These are phyloP conservation scores for Blepharisma undulans DNA, from an alignment of 169 alveolate genomes.

Conservation along the genomic window DNA sequence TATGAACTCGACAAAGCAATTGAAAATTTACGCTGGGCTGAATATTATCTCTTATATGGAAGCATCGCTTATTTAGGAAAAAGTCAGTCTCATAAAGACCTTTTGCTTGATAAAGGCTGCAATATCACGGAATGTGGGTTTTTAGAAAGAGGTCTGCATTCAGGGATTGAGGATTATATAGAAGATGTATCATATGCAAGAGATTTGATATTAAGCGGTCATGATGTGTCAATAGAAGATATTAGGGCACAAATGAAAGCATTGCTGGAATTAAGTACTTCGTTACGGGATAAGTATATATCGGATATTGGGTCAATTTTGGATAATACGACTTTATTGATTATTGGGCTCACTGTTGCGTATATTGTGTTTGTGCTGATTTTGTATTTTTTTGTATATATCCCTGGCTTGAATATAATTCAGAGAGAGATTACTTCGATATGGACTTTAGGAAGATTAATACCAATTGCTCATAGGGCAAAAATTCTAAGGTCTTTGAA, in stretches of 20 bases:
- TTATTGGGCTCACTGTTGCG: neutral
- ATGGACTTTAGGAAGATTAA: constrained; percentile 36
- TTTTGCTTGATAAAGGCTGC: neutral
- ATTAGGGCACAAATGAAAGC: neutral
- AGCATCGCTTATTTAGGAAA: neutral
- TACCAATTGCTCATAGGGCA: constrained; percentile 28
- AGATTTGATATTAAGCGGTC: neutral
- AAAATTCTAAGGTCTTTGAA: neutral
- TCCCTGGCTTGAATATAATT: neutral
- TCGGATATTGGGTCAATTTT: neutral
- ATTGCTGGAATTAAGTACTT: neutral
- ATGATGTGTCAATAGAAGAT: neutral
- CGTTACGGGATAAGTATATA: neutral
- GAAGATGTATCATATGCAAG: neutral
- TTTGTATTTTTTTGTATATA: neutral
- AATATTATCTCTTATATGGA: neutral
- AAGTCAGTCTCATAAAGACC: neutral
- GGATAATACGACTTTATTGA: neutral
- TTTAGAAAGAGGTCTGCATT: constrained; percentile 24
- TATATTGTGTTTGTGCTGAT: neutral
- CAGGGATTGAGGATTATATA: neutral
- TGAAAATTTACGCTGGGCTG: neutral
- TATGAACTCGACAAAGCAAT: neutral
- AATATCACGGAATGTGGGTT: neutral
- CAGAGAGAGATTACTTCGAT: neutral